These are phyloP conservation scores for Scopulariopsis brevicaulis DNA, from an alignment of 2,329 filamentous ascomycete species.

Conservation along the genomic window DNA sequence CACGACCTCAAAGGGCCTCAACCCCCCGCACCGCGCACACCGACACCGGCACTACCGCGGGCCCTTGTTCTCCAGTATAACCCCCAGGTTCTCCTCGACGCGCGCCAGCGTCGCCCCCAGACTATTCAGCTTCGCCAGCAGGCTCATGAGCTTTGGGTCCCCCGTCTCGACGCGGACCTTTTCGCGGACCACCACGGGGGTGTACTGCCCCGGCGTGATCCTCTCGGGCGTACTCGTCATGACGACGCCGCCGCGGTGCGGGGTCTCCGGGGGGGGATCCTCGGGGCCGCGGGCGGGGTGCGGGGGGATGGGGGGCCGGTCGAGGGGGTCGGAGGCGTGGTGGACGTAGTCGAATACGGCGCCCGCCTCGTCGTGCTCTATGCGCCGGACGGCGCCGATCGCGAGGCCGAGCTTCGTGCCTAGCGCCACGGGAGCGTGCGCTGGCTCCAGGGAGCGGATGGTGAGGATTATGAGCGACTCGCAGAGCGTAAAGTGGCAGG, in stretches of 20 bases:
- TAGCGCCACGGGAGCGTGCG: constrained; percentile 46
- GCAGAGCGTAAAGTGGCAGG: constrained; percentile 59
- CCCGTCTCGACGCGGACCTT: constrained; percentile 84
- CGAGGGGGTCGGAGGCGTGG: constrained; percentile 12
- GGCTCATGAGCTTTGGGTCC: constrained; percentile 74
- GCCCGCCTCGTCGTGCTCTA: constrained; percentile 72
- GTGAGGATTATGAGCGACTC: constrained; percentile 61
- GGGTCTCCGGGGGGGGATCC: background rate
- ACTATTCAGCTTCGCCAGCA: constrained; percentile 73
- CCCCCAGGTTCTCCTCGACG: constrained; percentile 59
- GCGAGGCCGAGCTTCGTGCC: constrained; percentile 59
- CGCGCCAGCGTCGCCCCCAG: constrained; percentile 62
- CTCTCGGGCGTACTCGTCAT: background rate
- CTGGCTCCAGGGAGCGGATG: constrained; percentile 59
- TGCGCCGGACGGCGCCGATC: constrained; percentile 50
- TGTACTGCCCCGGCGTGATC: constrained; percentile 5
- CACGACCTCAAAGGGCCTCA: background rate
- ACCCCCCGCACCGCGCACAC: background rate
- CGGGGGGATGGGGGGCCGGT: constrained; percentile 5
- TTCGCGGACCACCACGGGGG: constrained; percentile 74
- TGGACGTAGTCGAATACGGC: constrained; percentile 55
- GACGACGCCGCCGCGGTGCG: background rate
- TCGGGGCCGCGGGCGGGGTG: background rate
- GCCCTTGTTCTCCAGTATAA: constrained; percentile 58
- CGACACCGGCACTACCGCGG: background rate